phyloP scores from a whole-genome alignment of 306 rosid species.

The Potentilla sterilis region DNA sequence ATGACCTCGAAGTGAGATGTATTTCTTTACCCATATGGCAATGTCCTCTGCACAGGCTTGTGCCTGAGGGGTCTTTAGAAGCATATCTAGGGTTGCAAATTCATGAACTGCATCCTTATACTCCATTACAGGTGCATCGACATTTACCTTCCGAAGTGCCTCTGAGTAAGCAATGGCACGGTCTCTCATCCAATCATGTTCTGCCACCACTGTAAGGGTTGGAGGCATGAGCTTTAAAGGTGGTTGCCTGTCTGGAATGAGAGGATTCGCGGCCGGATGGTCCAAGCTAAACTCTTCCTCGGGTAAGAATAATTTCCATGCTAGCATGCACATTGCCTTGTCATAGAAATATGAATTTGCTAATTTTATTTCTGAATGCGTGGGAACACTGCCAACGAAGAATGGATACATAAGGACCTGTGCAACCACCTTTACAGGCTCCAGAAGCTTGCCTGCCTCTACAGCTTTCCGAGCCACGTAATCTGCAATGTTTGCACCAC shows the following conservation, averaged over 20 bases:
- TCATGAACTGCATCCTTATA: constrained; percentile 94
- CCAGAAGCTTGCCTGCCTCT: constrained; percentile 80
- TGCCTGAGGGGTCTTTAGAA: constrained; percentile 88
- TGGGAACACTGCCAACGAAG: constrained; percentile 80
- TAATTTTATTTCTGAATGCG: constrained; percentile 85
- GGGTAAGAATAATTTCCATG: constrained; percentile 90
- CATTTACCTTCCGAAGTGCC: constrained; percentile 87
- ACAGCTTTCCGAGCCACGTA: constrained; percentile 88
- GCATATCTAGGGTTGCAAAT: constrained; percentile 88
- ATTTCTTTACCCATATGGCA: constrained; percentile 94
- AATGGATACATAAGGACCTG: constrained; percentile 89
- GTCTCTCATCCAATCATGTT: constrained; percentile 97
- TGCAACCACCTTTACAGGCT: constrained; percentile 95
- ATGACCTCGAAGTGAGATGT: constrained; percentile 86
- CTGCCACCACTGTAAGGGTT: constrained; percentile 87
- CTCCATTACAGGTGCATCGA: constrained; percentile 86
- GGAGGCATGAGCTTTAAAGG: constrained; percentile 92
- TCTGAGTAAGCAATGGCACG: constrained; percentile 96
- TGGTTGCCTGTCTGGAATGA: constrained; percentile 63
- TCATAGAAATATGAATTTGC: constrained; percentile 94
- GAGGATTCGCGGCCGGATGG: constrained; percentile 91
- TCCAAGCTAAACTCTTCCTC: constrained; percentile 82
- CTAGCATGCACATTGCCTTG: constrained; percentile 89
- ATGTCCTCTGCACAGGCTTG: constrained; percentile 92
- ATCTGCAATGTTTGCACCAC: constrained; percentile 96